These are phyloP conservation scores for Hygrocybe coccinea DNA, from an alignment of 768 basidiomycete species.

Conservation along the genomic window DNA sequence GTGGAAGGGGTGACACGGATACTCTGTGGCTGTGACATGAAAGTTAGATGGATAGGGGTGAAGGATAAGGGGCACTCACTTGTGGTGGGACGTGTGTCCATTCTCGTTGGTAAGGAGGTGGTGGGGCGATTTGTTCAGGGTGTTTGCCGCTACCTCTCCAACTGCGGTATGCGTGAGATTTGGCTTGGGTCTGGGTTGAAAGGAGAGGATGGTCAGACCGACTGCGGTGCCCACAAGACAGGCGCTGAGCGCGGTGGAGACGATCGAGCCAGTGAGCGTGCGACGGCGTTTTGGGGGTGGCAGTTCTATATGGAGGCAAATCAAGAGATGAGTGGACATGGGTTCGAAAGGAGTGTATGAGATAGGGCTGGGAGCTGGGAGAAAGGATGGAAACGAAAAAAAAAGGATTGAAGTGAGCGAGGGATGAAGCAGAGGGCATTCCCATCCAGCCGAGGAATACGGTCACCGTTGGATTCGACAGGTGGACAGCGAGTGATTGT, in stretches of 20 bases:
- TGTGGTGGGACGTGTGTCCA: conserved; percentile 38
- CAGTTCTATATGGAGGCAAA: conserved; percentile 59
- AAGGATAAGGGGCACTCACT: neutral
- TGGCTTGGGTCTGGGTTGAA: neutral
- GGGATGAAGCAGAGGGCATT: too few species aligned
- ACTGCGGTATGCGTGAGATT: conserved; percentile 32
- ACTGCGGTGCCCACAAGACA: conserved; percentile 85
- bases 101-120: conserved; percentile 63
- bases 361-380: too few species aligned
- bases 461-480: too few species aligned
- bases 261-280: conserved; percentile 68
- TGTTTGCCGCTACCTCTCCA: conserved; percentile 76
- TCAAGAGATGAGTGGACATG: conserved; percentile 29
- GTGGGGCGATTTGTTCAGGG: conserved; percentile 40
- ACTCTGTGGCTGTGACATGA: conserved; percentile 20
- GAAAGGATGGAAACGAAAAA: too few species aligned
- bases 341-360: too few species aligned
- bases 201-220: conserved; percentile 58
- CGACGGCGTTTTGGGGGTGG: conserved; percentile 75
- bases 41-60: neutral
- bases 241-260: conserved; percentile 79
- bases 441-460: too few species aligned
- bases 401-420: too few species aligned
- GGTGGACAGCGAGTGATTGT: too few species aligned
- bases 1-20: conserved; percentile 35